Conservation (phyloP, 371 early-diverging fungal species). For the Apophysomyces ossiformis region DNA sequence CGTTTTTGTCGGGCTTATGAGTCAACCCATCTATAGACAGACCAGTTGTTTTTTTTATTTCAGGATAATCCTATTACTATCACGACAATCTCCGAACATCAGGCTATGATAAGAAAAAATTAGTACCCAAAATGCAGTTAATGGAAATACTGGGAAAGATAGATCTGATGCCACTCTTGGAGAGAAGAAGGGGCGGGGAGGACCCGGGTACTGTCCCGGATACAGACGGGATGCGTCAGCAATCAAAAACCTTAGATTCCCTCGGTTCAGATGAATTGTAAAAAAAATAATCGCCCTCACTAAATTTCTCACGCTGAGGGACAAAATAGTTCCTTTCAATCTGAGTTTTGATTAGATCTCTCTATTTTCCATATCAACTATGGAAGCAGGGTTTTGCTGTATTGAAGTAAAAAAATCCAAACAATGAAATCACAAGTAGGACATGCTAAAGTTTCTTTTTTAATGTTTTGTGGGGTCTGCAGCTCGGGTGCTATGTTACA, state of each 20-base stretch:
- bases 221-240: constrained; percentile 6
- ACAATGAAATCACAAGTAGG: too few relatives aligned
- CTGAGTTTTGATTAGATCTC: neutral
- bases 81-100: constrained; percentile 6
- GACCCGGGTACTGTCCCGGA: constrained; percentile 9
- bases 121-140: too few relatives aligned
- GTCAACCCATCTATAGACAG: neutral
- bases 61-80: neutral
- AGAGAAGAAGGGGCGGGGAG: neutral
- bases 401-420: too few relatives aligned
- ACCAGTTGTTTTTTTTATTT: neutral
- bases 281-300: neutral
- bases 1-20: constrained; percentile 1
- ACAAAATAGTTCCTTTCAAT: neutral
- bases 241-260: constrained; percentile 7
- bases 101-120: neutral
- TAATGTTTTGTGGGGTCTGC: neutral
- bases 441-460: too few relatives aligned
- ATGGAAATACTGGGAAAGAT: too few relatives aligned
- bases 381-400: too few relatives aligned
- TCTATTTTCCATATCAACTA: too few relatives aligned
- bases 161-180: neutral
- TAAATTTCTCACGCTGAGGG: constrained; percentile 3
- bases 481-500: too few relatives aligned
- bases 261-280: constrained; percentile 2